Evolutionary conservation across 805 yeast species (phyloP).

Genomic region (Kodamaea laetipori): DNA sequence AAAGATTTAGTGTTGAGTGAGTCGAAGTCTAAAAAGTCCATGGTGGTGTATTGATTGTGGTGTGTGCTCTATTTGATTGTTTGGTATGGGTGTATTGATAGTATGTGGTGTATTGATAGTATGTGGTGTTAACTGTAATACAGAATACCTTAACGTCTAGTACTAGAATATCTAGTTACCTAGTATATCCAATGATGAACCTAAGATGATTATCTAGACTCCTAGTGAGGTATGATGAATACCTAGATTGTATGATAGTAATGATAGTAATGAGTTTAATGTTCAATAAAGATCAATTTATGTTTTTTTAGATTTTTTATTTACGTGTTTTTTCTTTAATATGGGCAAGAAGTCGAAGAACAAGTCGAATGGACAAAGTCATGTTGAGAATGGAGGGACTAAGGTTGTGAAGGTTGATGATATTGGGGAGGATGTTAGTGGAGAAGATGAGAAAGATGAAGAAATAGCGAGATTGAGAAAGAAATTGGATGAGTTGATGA

Average conservation of each 20-base stretch:
- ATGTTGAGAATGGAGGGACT: slow-evolving; percentile 1
- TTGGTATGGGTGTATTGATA: no score
- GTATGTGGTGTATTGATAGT: no score
- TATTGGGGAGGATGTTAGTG: slow-evolving; percentile 18
- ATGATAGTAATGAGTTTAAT: no score
- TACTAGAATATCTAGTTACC: no score
- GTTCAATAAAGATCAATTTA: background rate
- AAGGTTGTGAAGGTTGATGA: slow-evolving; percentile 1
- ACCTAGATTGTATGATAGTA: no score
- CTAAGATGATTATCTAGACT: no score
- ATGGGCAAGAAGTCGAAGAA: slow-evolving; percentile 6
- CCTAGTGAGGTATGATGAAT: no score
- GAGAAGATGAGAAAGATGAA: background rate
- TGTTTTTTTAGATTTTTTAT: background rate
- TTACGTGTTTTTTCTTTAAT: slow-evolving; percentile 2
- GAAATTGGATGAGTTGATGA: background rate
- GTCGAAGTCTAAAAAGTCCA: slow-evolving; percentile 48
- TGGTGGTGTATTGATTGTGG: no score
- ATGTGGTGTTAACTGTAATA: no score
- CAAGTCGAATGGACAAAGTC: background rate
- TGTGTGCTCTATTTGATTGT: no score
- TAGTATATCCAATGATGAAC: background rate
- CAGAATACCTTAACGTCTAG: no score
- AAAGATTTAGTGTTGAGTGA: slow-evolving; percentile 18
- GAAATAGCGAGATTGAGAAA: background rate